Base-by-base conservation (phyloP, 2,329 filamentous ascomycete genomes). In the Diplodia sapinea region DNA sequence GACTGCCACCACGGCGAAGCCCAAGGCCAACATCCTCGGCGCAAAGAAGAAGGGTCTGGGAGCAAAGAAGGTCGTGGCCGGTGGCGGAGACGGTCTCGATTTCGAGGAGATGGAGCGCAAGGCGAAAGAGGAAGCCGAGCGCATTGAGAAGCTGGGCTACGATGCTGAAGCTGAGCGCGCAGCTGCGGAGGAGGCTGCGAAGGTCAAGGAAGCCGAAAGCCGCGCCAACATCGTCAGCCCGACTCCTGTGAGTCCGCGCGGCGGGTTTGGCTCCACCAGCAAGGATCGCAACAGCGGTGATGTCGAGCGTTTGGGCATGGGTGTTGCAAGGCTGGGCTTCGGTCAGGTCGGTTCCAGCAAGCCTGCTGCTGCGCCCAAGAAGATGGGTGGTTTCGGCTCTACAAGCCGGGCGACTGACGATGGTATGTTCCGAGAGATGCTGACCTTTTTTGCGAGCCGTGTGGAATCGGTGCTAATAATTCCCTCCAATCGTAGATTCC, bases 31-130 rank as follows among this genome's bases (percentile, higher is more conserved):
- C 74, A 89, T 97, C 59, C 85, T 98, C 12, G 95, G 94, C 43
- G 94, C 89, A 33, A 98, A 84, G 78, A 84, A 84, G 78, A 83
- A 79, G 70, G 81, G 81, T 38, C 75, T 85, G 13, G 83, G 83
- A 38, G 83, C 82, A 36, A 84, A 98, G 87, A 98, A 98, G 84
- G 87, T 40, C 82, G 38, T 40, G 82, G 38, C 86, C 84, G 55
- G 94, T 71, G 82, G 89, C 13, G 94, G 72, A 15, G 76, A 74
- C 15, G 43, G 29, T 12, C 74, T 99, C 70, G 94, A 99, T 82
- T 99, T 99, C 75, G 95, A 99, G 71, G 95, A 94, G 79, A 95
- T 94, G 3, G 95, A 99, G 84, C 93, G 92, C 80, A 97, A 96
- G 82, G 95, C 95, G 52, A 96, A 94, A 79, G 95, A 98, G 80